Base-by-base conservation (phyloP, 176 grass and related monocot species). In the Bothriochloa decipiens region DNA sequence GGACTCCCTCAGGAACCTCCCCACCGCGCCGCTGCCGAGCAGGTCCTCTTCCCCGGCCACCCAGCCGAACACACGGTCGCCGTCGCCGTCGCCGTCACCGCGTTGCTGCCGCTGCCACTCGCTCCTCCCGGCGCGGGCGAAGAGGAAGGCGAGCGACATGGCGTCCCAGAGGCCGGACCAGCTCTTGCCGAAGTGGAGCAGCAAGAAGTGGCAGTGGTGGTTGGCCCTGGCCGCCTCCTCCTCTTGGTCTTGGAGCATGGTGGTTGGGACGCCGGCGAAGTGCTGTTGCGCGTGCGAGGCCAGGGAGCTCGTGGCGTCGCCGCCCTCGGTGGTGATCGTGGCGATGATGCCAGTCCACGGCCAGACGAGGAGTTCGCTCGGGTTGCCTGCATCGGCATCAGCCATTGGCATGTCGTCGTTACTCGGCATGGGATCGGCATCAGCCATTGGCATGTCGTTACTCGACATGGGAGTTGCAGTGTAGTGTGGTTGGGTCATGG, bases 161-260 rank as follows among this genome's bases (percentile, higher is more conserved):
- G 76, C 68, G 49, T 66, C 26, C 20, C 46, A 46, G 68, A 88
- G 68, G 20, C 68, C 75, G 2, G 35, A 1, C 81, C 70, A 62
- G 7, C 60, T 67, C 81, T 88, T 74, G 68, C 81, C 75, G 46
- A 88, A 88, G 68, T 88, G 81, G 46, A 88, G 60, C 68, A 88
- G 58, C 75, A 89, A 17, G 72, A 85, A 82, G 55, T 64, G 73
- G 26, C 22, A n/a, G 15, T 4, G 15, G 77, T 39, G 78, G 17
- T 11, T 22, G 18, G 64, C 10, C 5, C 5, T 14, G 42, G 28
- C 43, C 47, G 41, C 9, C 10, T 42, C 12, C 52, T 35, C 52
- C 13, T 46, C 43, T 42, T 42, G 9, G 43, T 89, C 88, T 42
- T 36, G 41, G 78, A 81, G 88, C 42, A 18, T 52, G 32, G 88